Base-by-base conservation (phyloP, 75 land plant species). In the Azolla pinnata region DNA sequence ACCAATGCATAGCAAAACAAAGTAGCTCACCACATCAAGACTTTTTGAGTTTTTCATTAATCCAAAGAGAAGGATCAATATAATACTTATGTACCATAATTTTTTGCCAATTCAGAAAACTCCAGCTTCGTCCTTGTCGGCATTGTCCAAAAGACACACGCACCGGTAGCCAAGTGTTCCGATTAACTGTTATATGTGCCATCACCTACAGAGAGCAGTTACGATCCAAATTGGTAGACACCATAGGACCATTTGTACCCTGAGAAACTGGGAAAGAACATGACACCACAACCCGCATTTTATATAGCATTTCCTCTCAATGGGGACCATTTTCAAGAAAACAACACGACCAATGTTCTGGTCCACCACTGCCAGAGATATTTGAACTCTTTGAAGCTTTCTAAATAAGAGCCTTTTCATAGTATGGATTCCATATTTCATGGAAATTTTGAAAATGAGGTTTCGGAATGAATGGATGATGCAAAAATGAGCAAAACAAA, bases 141-240 rank as follows among this genome's bases (percentile, higher is more conserved):
- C 50, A 60, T 27, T 52, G 72, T 44, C 23, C 42, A 44, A 65
- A 59, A 25, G 42, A 27, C 42, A 61, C n/a, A 2, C 75, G 56
- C 57, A 60, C 21, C 8, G 75, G 75, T 28, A 66, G 44, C 69
- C 62, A 66, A 0, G 75, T 46, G 24, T 25, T 26, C 30, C n/a
- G 56, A 51, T 73, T 66, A 54, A 73, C 40, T 31, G 54, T 27
- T 16, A 67, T 63, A 56, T 65, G 55, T 20, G 70, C 75, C 58
- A 73, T 55, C 57, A 73, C 69, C 75, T 73, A 56, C 33, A 64
- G 45, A n/a, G n/a, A 46, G 49, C 47, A 46, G 49, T 46, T 46
- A 46, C 17, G 23, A 46, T 46, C 12, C 49, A 4, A 46, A 23
- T 46, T 46, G 49, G 49, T 23, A 46, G 49, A 46, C 17, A 46